Evolutionary conservation across 768 basidiomycete genomes (phyloP).

Genomic region (Galerina marginata): DNA sequence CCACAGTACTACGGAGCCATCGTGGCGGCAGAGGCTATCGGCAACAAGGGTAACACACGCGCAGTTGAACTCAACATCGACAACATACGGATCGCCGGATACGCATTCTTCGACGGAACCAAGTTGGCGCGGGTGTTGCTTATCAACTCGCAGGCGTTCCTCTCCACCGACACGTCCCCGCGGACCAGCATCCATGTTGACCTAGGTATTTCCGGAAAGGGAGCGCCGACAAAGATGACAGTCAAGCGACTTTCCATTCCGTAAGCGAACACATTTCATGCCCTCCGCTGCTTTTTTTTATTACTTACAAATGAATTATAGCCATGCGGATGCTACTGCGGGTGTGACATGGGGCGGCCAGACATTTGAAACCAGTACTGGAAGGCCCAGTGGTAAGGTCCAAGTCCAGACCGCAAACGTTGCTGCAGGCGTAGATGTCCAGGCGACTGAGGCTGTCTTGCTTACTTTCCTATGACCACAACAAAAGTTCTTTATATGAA

Average conservation of each 20-base stretch:
- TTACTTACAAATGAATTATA: conserved; percentile 20
- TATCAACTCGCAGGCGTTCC: conserved; percentile 62
- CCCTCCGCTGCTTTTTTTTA: neutral
- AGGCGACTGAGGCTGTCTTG: conserved; percentile 53
- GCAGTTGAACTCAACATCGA: conserved; percentile 54
- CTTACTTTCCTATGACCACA: conserved; percentile 32
- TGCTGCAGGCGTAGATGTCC: conserved; percentile 46
- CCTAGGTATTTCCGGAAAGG: conserved; percentile 39
- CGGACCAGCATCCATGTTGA: conserved; percentile 49
- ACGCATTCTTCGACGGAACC: conserved; percentile 60
- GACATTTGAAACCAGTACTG: conserved; percentile 58
- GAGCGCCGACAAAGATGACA: conserved; percentile 34
- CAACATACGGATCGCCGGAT: conserved; percentile 56
- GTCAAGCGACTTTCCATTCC: conserved; percentile 55
- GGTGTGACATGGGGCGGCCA: conserved; percentile 64
- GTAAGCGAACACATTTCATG: conserved; percentile 27
- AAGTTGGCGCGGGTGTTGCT: conserved; percentile 55
- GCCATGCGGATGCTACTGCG: conserved; percentile 53
- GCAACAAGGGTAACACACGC: conserved; percentile 44
- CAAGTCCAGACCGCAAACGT: conserved; percentile 34
- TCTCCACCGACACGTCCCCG: conserved; percentile 33
- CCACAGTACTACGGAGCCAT: conserved; percentile 73
- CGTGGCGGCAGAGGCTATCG: conserved; percentile 62
- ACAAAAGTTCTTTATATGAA: too few species aligned
- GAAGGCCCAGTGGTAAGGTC: conserved; percentile 41